phyloP scores from a whole-genome alignment of 1,139 yeast genomes.

The Saccharomycopsis hybrid region DNA sequence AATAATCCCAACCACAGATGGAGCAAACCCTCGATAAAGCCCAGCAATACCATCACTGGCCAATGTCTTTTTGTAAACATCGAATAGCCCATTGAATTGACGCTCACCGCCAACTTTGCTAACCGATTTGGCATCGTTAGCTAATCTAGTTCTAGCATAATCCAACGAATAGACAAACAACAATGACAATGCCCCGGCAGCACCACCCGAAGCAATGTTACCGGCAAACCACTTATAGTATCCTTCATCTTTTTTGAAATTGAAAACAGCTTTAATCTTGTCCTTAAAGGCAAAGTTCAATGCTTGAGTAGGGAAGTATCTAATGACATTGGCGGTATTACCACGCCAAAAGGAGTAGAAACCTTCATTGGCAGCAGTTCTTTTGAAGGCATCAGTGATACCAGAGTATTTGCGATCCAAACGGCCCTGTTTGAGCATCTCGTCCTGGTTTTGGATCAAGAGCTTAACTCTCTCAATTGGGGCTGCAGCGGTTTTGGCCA shows the following conservation, averaged over 20 bases:
- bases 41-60: slow-evolving; percentile 75
- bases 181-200: slow-evolving; percentile 75
- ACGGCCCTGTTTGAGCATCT: slow-evolving; percentile 79
- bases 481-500: slow-evolving; percentile 80
- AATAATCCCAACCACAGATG: slow-evolving; percentile 73
- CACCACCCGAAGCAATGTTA: slow-evolving; percentile 80
- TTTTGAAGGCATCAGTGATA: slow-evolving; percentile 64
- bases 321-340: slow-evolving; percentile 77
- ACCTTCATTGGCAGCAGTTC: slow-evolving; percentile 72
- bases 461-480: slow-evolving; percentile 81
- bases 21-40: slow-evolving; percentile 80
- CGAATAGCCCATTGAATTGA: slow-evolving; percentile 72
- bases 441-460: slow-evolving; percentile 78
- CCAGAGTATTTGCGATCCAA: slow-evolving; percentile 59
- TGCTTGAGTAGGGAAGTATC: slow-evolving; percentile 84
- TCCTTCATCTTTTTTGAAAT: slow-evolving; percentile 62
- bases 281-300: slow-evolving; percentile 82
- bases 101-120: slow-evolving; percentile 61
- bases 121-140: slow-evolving; percentile 72
- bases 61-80: slow-evolving; percentile 71
- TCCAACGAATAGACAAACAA: slow-evolving; percentile 74
- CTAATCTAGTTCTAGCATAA: slow-evolving; percentile 80
- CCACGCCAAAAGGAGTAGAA: slow-evolving; percentile 73
- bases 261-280: slow-evolving; percentile 71
- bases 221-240: slow-evolving; percentile 71